Evolutionary conservation across 2,329 filamentous ascomycete species (phyloP), one percentile per base, ranked within the genome.

Genomic region (Pseudogymnoascus sp.): DNA sequence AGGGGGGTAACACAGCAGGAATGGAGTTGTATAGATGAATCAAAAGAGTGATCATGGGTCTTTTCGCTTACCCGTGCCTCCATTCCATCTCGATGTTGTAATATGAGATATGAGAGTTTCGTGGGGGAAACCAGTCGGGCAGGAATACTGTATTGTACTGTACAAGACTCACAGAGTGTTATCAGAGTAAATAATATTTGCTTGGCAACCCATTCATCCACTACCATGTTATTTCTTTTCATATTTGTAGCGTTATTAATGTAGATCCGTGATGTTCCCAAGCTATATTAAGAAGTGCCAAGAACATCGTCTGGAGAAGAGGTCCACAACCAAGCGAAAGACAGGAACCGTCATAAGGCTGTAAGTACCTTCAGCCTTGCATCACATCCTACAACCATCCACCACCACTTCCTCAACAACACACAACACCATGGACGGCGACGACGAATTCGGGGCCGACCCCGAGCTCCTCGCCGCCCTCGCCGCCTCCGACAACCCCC

Each of bases 401-500:
- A 33, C 16, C 50, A 7, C 10, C 10, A 33, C 50, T 5, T 33
- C 11, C 26, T 2, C 50, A 21, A 33, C 50, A 33, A 33, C 29
- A 56, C 11, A 7, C 42, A 21, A 16, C 16, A 56, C 7, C 29
- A 73, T 73, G 72, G 70, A 73, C 65, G 83, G 84, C 67, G 83
- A 84, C 67, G 82, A 85, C 59, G 73, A 75, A 61, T 85, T 81
- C 65, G 82, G 81, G 44, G 81, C 79, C 26, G 83, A 86, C 69
- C 80, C 81, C 14, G 82, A 82, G 62, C 79, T 86, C 38, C 72
- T 85, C 2, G 80, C 78, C 61, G 82, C 82, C 50, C 79, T 86
- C 70, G 82, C 81, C 31, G 80, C 81, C 62, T 60, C 72, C 29
- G 62, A 69, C 16, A 63, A 67, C 60, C n/a, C n/a, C n/a, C n/a